Percentiles rank a stretch among this genome's conserved stretches.
Evolutionary conservation across 1,139 yeast genomes (phyloP).

Genomic region (Magnusiomyces sp.): DNA sequence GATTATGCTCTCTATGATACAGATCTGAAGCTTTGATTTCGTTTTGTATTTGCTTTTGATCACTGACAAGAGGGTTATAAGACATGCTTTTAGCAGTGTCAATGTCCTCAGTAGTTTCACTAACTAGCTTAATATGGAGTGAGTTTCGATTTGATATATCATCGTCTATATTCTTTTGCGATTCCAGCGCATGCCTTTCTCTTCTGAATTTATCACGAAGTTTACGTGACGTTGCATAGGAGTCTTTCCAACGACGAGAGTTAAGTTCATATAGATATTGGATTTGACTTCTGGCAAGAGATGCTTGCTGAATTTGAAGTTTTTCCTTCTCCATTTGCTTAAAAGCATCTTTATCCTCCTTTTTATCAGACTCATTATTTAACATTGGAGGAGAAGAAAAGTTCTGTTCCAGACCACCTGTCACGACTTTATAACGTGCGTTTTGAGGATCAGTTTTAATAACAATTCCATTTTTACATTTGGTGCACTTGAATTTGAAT

Average conservation of each 20-base stretch:
- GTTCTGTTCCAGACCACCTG: conserved; percentile 20
- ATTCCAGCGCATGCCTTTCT: conserved; percentile 12
- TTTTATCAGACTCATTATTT: too few relatives aligned
- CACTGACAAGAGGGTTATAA: background rate
- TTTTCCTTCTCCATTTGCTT: conserved; percentile 37
- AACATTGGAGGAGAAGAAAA: too few relatives aligned
- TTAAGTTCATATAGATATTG: conserved; percentile 13
- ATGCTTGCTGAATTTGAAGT: background rate
- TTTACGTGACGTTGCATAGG: conserved; percentile 17
- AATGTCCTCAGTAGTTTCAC: conserved; percentile 8
- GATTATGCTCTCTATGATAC: background rate
- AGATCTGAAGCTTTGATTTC: background rate
- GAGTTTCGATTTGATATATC: conserved; percentile 15
- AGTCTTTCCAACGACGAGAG: conserved; percentile 19
- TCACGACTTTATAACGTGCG: conserved; percentile 22
- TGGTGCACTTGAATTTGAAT: conserved; percentile 27
- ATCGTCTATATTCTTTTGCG: conserved; percentile 12
- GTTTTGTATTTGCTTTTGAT: background rate
- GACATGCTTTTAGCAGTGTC: conserved; percentile 5
- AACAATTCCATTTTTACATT: conserved; percentile 23
- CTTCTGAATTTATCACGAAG: conserved; percentile 19
- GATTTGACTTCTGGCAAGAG: conserved; percentile 3
- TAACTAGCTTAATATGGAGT: conserved; percentile 12
- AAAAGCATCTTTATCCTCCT: conserved; percentile 80
- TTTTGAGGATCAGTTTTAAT: conserved; percentile 31